phyloP scores from a whole-genome alignment of 1,139 yeast genomes.

The Saccharomyces pastorianus region DNA sequence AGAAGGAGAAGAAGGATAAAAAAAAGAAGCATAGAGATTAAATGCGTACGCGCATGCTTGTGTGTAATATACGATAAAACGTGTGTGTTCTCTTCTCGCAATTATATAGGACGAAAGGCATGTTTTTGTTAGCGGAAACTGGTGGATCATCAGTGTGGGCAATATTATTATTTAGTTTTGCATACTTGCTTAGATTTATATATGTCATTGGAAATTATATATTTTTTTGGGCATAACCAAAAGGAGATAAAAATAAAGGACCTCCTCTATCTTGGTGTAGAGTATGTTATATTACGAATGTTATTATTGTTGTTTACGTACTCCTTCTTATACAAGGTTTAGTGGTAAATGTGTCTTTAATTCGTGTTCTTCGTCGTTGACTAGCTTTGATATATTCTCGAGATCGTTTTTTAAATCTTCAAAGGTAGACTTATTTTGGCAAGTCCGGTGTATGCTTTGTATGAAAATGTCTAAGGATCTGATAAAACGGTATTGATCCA shows the following conservation, averaged over 20 bases:
- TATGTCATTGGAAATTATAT: not conserved
- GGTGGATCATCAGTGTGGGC: not conserved
- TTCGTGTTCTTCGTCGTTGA: constrained; percentile 21
- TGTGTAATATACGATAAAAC: not conserved
- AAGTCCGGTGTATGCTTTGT: constrained; percentile 14
- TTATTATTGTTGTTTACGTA: not conserved
- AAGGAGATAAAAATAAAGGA: not conserved
- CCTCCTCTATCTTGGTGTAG: not conserved
- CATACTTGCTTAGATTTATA: not conserved
- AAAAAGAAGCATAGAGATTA: constrained; percentile 5
- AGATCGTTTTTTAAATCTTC: constrained; percentile 11
- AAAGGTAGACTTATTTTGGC: constrained; percentile 7
- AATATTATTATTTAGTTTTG: not conserved
- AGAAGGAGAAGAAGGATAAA: constrained; percentile 14
- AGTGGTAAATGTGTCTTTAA: constrained; percentile 23
- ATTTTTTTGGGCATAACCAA: not conserved
- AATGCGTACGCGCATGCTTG: not conserved
- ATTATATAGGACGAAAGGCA: not conserved
- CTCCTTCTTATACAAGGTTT: constrained; percentile 14
- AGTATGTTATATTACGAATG: not conserved
- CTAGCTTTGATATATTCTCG: constrained; percentile 11
- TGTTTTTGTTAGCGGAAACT: not conserved
- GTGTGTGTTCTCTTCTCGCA: not conserved
- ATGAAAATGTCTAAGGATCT: constrained; percentile 20
- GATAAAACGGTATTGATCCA: constrained; percentile 21